Conservation (phyloP, 2,329 filamentous ascomycete species). For the Microdochium bolleyi region DNA sequence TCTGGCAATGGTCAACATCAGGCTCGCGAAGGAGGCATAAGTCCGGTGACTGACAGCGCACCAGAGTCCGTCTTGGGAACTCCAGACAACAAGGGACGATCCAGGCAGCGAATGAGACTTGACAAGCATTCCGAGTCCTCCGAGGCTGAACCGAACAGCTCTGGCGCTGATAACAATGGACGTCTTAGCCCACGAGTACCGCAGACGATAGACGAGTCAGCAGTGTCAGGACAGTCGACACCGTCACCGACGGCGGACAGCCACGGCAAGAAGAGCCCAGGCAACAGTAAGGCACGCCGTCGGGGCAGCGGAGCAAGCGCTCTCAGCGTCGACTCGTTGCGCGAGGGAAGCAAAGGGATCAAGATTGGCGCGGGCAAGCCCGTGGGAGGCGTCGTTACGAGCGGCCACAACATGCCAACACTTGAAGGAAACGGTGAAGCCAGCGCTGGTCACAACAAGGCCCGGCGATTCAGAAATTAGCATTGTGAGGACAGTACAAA, state of each 20-base stretch:
- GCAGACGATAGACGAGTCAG: neutral
- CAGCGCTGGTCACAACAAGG: neutral
- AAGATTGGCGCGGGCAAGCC: conserved; percentile 28
- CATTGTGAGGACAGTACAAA: neutral
- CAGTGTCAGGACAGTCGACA: neutral
- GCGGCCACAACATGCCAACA: neutral
- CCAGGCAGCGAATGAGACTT: neutral
- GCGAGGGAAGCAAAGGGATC: conserved; percentile 26
- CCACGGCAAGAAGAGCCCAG: neutral
- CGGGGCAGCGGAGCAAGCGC: conserved; percentile 22
- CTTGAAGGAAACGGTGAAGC: neutral
- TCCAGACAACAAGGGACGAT: neutral
- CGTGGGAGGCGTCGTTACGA: conserved; percentile 25
- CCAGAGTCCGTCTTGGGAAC: neutral
- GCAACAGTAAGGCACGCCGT: conserved; percentile 7
- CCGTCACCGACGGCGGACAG: neutral
- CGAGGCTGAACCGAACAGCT: neutral
- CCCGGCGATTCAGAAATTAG: too few species aligned
- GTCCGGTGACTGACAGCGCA: conserved; percentile 3
- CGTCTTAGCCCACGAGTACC: neutral
- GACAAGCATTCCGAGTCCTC: neutral
- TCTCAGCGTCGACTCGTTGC: conserved; percentile 30
- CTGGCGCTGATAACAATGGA: neutral
- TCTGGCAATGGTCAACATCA: conserved; percentile 11
- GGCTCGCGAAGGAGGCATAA: conserved; percentile 13